These are phyloP conservation scores for Dendrocalamus sinicus DNA, from an alignment of 176 grass and related monocot species.

Conservation along the genomic window DNA sequence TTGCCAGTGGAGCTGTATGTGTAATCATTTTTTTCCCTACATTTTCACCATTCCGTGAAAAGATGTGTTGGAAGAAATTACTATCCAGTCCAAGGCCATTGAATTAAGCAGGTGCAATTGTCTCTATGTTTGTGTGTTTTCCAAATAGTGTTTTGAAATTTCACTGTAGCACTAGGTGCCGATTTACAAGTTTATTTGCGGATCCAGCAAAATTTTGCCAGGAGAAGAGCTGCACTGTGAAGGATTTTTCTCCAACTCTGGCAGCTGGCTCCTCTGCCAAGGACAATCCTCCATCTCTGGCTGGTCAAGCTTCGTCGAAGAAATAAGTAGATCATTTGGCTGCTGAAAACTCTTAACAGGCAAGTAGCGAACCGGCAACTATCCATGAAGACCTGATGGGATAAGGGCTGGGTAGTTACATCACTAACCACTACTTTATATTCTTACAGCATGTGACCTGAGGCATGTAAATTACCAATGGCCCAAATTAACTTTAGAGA, in stretches of 20 bases:
- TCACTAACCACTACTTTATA: conserved; percentile 32
- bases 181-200: conserved; percentile 52
- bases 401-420: neutral
- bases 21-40: neutral
- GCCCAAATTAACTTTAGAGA: conserved; percentile 6
- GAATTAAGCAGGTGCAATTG: conserved; percentile 54
- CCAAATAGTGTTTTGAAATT: conserved; percentile 10
- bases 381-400: conserved; percentile 36
- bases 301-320: conserved; percentile 27
- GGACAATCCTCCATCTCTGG: conserved; percentile 31
- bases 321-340: conserved; percentile 27
- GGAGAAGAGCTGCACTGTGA: conserved; percentile 43
- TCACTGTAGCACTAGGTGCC: conserved; percentile 49
- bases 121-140: conserved; percentile 8
- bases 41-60: conserved; percentile 37
- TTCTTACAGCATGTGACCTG: conserved; percentile 22
- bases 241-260: conserved; percentile 24
- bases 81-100: conserved; percentile 58
- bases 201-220: conserved; percentile 55
- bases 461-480: conserved; percentile 24
- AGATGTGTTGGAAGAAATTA: conserved; percentile 64
- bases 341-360: conserved; percentile 43
- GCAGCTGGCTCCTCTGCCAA: conserved; percentile 11
- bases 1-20: conserved; percentile 15
- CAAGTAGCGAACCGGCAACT: conserved; percentile 44